A percentile compares a stretch with the other conserved stretches of the same genome.
These are phyloP conservation scores for Dendrothele bispora DNA, from an alignment of 768 basidiomycete genomes.

Conservation along the genomic window DNA sequence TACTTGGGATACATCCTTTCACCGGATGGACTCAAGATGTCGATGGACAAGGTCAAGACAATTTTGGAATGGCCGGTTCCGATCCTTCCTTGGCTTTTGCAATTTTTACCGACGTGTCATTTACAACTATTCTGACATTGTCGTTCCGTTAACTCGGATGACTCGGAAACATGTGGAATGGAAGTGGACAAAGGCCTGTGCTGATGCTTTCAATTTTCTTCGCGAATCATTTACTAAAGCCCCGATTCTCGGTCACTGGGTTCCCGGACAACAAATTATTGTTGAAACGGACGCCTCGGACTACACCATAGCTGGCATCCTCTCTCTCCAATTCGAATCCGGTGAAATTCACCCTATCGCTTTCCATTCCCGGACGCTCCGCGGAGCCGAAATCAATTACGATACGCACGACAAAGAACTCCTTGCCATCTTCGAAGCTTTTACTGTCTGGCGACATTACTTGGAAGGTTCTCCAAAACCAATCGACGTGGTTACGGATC, in stretches of 20 bases:
- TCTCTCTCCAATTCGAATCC: no score
- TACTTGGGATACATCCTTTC: not conserved
- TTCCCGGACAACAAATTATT: no score
- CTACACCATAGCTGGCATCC: no score
- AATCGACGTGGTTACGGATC: conserved; percentile 19
- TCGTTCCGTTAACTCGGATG: conserved; percentile 25
- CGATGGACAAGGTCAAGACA: conserved; percentile 16
- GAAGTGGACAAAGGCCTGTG: no score
- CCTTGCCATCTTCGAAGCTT: conserved; percentile 32
- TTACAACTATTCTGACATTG: conserved; percentile 27
- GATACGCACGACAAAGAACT: conserved; percentile 36
- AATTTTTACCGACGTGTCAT: conserved; percentile 35
- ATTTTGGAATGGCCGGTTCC: conserved; percentile 28
- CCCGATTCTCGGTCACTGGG: no score
- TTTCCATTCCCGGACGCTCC: conserved; percentile 18
- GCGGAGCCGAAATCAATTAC: conserved; percentile 30
- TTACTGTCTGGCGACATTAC: no score
- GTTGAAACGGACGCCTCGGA: no score
- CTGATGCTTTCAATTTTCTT: no score
- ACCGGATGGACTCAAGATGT: conserved; percentile 26
- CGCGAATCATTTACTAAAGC: no score
- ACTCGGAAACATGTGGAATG: conserved; percentile 19
- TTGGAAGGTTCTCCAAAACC: conserved; percentile 1
- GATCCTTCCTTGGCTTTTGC: conserved; percentile 29
- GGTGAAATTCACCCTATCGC: conserved; percentile 26